Base-by-base conservation (phyloP, 176 grass and related monocot genomes). In the Cenchrus fungigraminus region DNA sequence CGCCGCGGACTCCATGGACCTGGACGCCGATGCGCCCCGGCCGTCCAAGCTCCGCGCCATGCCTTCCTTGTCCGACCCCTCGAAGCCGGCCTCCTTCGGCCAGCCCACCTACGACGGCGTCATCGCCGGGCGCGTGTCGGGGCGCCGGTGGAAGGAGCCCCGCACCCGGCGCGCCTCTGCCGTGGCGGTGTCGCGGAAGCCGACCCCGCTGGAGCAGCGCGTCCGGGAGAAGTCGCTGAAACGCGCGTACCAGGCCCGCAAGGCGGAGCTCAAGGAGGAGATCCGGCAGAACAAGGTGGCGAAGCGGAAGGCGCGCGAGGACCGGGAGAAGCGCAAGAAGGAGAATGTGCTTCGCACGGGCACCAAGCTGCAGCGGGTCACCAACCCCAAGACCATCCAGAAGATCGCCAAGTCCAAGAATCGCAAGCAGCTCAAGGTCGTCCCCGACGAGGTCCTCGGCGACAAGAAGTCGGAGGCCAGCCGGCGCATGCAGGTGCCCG, bases 361-460 rank as follows among this genome's bases (percentile, higher is more conserved):
- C 17, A 94, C 93, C 7, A 95, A 92, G 84, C 81, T 96, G 40
- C 97, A 99, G 87, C 87, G 86, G 66, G 94, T 99, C 32, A 91
- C 94, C 53, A 99, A 99, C 77, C 91, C 94, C 10, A 99, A 99
- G 84, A 99, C 97, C 2, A 87, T 99, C 84, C 93, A 99, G 84
- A 99, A 90, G 88, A 99, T 99, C 43, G 90, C 90, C 81, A 99
- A 96, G 81, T 99, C 93, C 9, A 99, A 89, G 93, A 81, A 99
- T 43, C 89, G 87, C 17, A 92, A 87, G 75, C 87, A 87, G 82
- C 91, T 99, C 43, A 96, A 86, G 80, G 86, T 99, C 46, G 88
- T 99, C 53, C 85, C 93, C 58, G 97, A 99, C 82, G 93, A 96
- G 43, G 40, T 94, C 84, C 55, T 99, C n/a, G 77, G 77, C 37